Base-by-base conservation (phyloP, 78 protist species). In the Dictyostelium firmibasis region DNA sequence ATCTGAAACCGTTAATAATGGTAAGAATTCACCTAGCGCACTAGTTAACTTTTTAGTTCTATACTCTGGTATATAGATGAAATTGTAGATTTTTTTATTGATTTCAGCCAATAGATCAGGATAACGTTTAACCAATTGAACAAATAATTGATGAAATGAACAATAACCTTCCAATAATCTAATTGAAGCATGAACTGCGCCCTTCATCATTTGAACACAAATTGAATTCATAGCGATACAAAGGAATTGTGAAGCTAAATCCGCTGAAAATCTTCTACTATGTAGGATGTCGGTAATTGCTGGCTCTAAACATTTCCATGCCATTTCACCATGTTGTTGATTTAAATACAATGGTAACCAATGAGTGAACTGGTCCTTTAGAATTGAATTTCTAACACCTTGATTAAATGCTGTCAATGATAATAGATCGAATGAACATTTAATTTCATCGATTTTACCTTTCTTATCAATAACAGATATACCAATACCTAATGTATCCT, bases 1-100 rank as follows among this genome's bases (percentile, higher is more conserved):
- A 27, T 70, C 83, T 0, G 94, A 87, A 9, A 94, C 94, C 16
- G 92, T 79, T 9, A 94, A 36, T 0, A 94, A 67, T 11, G 97
- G 97, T 64, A 94, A 36, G 77, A 94, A 94, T 62, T 94, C 97
- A 29, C 97, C 97, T 1, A 94, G n/a, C 7, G 88, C 91, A 18
- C 84, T 70, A 14, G 93, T 86, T 13, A 38, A 60, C 74, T 87
- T 88, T 57, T 94, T 94, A 43, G 64, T 77, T 78, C 88, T 69
- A n/a, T 81, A 60, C 20, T 82, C 89, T 43, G 86, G 95, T n/a
- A 78, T 23, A 74, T 85, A 86, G 23, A 86, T 86, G 53, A 94
- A 94, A 29, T 78, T 36, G 20, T 72, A 83, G 13, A 94, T 87
- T 43, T 86, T 57, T 38, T 57, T 94, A 50, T 94, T 77, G 25